These are phyloP conservation scores for Panellus pusillus DNA, from an alignment of 768 basidiomycete genomes.

Conservation along the genomic window DNA sequence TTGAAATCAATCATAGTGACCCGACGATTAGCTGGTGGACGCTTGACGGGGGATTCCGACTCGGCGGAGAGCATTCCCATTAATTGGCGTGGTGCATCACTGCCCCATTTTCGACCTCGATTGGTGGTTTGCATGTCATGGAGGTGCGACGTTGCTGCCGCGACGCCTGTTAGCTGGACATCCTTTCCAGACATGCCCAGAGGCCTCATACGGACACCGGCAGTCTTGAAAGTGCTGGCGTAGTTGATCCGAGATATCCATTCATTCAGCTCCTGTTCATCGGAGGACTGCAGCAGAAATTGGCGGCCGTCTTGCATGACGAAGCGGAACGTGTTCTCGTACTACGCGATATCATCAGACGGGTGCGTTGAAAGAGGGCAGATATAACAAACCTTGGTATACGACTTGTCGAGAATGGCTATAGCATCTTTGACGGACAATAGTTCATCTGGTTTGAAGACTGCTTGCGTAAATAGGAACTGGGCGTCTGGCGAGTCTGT, in stretches of 20 bases:
- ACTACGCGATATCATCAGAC: slow-evolving; percentile 36
- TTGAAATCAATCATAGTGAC: slow-evolving; percentile 30
- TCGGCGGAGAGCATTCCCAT: slow-evolving; percentile 42
- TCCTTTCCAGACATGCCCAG: slow-evolving; percentile 67
- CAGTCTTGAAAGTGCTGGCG: slow-evolving; percentile 87
- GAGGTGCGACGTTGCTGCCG: slow-evolving; percentile 83
- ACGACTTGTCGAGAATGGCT: slow-evolving; percentile 77
- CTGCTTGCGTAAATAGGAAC: slow-evolving; percentile 37
- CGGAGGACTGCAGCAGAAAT: slow-evolving; percentile 72
- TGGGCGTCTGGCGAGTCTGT: slow-evolving; percentile 34
- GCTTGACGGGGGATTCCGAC: slow-evolving; percentile 23
- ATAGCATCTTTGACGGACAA: slow-evolving; percentile 75
- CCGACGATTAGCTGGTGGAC: slow-evolving; percentile 27
- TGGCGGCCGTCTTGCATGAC: slow-evolving; percentile 76
- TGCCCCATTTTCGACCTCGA: slow-evolving; percentile 43
- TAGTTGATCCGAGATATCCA: slow-evolving; percentile 96
- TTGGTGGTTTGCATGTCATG: slow-evolving; percentile 51
- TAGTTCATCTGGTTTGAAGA: slow-evolving; percentile 82
- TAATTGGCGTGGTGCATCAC: slow-evolving; percentile 38
- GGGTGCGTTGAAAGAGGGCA: neutral
- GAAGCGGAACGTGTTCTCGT: slow-evolving; percentile 75
- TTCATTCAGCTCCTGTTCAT: slow-evolving; percentile 74
- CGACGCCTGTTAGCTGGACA: slow-evolving; percentile 77
- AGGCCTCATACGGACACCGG: slow-evolving; percentile 79
- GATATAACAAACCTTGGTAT: slow-evolving; percentile 61